Conservation (phyloP, 345 rosid species). For the Balakata baccata region DNA sequence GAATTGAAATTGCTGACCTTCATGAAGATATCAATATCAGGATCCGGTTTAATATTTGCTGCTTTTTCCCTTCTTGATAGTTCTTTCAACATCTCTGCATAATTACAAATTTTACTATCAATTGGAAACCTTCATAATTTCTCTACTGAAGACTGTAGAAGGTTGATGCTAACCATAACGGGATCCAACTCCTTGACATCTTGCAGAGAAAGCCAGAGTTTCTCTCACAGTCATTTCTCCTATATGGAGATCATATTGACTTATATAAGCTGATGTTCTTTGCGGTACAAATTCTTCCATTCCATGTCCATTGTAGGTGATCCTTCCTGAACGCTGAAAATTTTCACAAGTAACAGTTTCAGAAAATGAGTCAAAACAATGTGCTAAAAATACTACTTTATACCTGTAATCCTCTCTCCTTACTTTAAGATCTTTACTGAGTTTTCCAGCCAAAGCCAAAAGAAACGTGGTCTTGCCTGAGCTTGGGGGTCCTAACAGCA, state of each 20-base stretch:
- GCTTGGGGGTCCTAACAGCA: slow-evolving; percentile 59
- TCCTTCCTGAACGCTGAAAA: slow-evolving; percentile 50
- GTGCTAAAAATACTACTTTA: neutral
- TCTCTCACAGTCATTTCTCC: slow-evolving; percentile 69
- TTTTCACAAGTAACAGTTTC: neutral
- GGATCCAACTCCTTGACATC: slow-evolving; percentile 65
- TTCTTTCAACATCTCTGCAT: slow-evolving; percentile 67
- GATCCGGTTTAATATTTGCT: slow-evolving; percentile 79
- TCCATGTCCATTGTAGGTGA: slow-evolving; percentile 57
- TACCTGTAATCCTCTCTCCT: neutral
- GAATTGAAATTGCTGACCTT: slow-evolving; percentile 37
- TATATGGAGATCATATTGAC: slow-evolving; percentile 58
- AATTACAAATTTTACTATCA: neutral
- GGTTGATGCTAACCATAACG: slow-evolving; percentile 43
- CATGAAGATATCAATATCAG: slow-evolving; percentile 81
- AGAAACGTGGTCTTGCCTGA: slow-evolving; percentile 61
- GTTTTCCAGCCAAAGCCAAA: slow-evolving; percentile 56
- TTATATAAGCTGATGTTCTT: slow-evolving; percentile 58
- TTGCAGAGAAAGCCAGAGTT: slow-evolving; percentile 57
- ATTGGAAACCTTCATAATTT: too few relatives aligned
- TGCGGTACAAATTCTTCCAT: slow-evolving; percentile 66
- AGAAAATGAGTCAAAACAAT: neutral
- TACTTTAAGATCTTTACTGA: slow-evolving; percentile 50
- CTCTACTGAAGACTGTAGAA: neutral
- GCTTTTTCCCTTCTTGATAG: slow-evolving; percentile 74